Base-by-base conservation (phyloP, 169 alveolate species). In the Plasmodium reichenowi region DNA sequence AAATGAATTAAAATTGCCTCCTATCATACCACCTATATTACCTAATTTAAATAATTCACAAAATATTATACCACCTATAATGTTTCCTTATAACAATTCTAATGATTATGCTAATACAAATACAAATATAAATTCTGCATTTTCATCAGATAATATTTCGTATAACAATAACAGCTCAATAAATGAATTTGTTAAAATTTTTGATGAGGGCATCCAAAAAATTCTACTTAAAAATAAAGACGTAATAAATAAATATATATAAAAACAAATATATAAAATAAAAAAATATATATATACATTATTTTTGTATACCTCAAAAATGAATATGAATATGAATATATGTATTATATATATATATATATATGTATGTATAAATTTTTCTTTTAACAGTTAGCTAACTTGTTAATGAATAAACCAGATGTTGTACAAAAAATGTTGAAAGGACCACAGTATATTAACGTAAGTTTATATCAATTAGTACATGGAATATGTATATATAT, bases 381-480 rank as follows among this genome's bases (percentile, higher is more conserved):
- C 4, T n/a, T 75, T 56, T 56, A 13, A 54, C 68, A 83, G 91
- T 73, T 83, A 47, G 85, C 85, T 43, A 67, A 83, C 24, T 83
- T 83, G 15, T 50, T 83, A 54, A 83, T 83, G 91, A 83, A 60
- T 63, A 83, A 83, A 43, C 91, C 91, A 2, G 83, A 83, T 38
- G 86, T 83, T 26, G 91, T 83, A 29, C 32, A 43, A 54, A 54
- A 83, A 72, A 83, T 83, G 91, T 68, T 83, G 24, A 83, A 68
- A 64, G 91, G 91, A 15, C 91, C 91, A 3, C 60, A 83, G 43
- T 58, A 83, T 43, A 83, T 83, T 56, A 83, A 68, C 60, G 91
- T 83, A 83, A 58, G 68, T 12, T 80, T 54, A 66, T 26, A 29
- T 63, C 6, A 4, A 60, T 15, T 20, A 20, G 4, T 26, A 60